Evolutionary conservation across 306 rosid species (phyloP), one percentile per base, ranked within the genome.

Genomic region (Gleditsia sinensis): DNA sequence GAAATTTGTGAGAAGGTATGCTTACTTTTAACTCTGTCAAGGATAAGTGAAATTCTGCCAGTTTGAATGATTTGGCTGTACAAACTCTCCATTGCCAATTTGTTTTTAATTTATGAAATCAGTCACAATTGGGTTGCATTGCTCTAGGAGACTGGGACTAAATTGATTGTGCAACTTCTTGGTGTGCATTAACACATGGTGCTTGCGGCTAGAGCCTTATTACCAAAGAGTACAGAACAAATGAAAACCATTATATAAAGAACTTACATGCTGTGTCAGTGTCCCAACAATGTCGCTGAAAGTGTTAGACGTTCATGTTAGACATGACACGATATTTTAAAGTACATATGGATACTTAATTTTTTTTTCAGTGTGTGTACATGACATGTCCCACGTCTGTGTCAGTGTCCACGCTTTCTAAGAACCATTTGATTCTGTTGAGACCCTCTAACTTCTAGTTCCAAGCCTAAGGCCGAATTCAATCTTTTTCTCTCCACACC

Each of bases 1-100:
- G 55, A 34, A 28, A 30, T 28, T 68, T 37, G 11, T 67, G 46
- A 19, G 0, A 53, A 63, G 82, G 77, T 80, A 77, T 11, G 66
- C 17, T 59, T 65, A 20, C 74, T 27, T 66, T 25, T 45, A 45
- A 55, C 43, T 62, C 50, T n/a, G 6, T 48, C 30, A 13, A 74
- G 61, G 30, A 55, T 25, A 24, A 23, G 9, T 45, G 21, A 45
- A 30, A 53, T 55, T 23, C 14, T 9, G 32, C 17, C 49, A n/a
- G 21, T 48, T 14, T 33, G 37, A 51, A 17, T 27, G n/a, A 59
- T 67, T 60, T 62, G 48, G n/a, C 27, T 48, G 16, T 23, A 33
- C 28, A 9, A 66, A 42, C 23, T 7, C 33, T 65, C 20, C 6
- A 7, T 13, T 39, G 0, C 24, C 71, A 42, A 14, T 65, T 39